These are phyloP conservation scores for Skeletonema costatum DNA, from an alignment of 108 stramenopile genomes.

Conservation along the genomic window DNA sequence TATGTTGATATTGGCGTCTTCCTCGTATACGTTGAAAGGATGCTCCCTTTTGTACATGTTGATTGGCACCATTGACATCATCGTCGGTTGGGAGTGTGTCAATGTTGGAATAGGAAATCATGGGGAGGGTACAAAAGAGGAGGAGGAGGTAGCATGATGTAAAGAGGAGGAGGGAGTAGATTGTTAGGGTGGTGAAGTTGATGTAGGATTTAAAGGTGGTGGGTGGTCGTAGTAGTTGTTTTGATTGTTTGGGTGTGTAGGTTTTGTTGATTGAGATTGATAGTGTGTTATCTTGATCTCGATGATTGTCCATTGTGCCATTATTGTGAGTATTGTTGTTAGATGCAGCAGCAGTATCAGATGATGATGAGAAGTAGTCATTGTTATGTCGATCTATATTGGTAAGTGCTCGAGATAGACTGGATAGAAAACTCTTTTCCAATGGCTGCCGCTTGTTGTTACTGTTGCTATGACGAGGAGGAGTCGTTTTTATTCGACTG, in stretches of 20 bases:
- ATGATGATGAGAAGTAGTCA: neutral
- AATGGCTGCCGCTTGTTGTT: constrained; percentile 4
- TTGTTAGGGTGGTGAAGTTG: constrained; percentile 7
- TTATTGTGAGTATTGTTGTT: neutral
- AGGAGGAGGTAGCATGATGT: constrained; percentile 17
- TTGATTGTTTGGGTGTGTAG: neutral
- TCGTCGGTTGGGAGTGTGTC: constrained; percentile 19
- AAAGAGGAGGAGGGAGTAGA: constrained; percentile 15
- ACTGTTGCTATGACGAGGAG: neutral
- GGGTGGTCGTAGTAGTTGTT: constrained; percentile 2
- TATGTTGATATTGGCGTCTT: constrained; percentile 7
- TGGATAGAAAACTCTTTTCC: constrained; percentile 14
- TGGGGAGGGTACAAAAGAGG: constrained; percentile 35
- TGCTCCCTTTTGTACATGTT: constrained; percentile 19
- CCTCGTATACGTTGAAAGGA: constrained; percentile 38
- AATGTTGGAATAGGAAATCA: constrained; percentile 17
- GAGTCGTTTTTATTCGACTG: no score
- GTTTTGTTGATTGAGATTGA: neutral
- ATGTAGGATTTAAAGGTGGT: constrained; percentile 20
- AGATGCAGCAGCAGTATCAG: neutral
- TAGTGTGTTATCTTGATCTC: neutral
- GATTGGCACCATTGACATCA: neutral
- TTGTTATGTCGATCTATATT: constrained; percentile 29
- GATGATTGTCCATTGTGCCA: neutral
- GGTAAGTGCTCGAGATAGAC: constrained; percentile 16